phyloP scores from a whole-genome alignment of 75 land plant species.

The Picea glauca region DNA sequence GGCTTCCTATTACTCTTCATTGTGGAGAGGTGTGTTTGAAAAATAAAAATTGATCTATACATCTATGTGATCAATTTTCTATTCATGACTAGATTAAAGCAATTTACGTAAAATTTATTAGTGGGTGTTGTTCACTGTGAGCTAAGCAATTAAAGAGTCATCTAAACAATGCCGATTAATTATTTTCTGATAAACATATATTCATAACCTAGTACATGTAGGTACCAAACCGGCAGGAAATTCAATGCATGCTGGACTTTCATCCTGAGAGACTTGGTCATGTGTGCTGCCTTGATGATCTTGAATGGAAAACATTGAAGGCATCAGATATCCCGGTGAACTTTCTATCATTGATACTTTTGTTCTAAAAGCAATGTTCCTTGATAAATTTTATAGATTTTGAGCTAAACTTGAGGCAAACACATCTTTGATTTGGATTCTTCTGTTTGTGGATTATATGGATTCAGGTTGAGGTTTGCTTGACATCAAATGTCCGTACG shows the following conservation, averaged over 20 bases:
- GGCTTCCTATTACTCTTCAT: conserved; percentile 78
- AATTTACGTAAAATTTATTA: too few species aligned
- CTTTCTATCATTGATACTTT: conserved; percentile 4
- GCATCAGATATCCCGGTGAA: conserved; percentile 74
- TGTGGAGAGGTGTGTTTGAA: conserved; percentile 84
- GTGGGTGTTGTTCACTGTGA: neutral
- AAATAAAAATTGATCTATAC: neutral
- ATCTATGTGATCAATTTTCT: neutral
- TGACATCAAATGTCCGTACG: conserved; percentile 86
- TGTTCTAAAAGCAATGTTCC: neutral
- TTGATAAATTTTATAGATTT: neutral
- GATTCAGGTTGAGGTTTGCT: conserved; percentile 94
- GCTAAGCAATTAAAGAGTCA: neutral
- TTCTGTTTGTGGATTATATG: conserved; percentile 1
- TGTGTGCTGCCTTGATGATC: conserved; percentile 75
- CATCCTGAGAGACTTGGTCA: conserved; percentile 86
- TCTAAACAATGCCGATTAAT: neutral
- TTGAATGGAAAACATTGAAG: conserved; percentile 63
- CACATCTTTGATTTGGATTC: neutral
- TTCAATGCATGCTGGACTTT: conserved; percentile 78
- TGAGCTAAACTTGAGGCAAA: neutral
- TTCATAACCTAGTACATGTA: conserved; percentile 38
- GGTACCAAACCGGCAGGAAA: conserved; percentile 81
- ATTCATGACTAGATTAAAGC: too few species aligned
- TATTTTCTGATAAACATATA: conserved; percentile 20